Conservation (phyloP, 2,329 filamentous ascomycete genomes). For the Stenocarpella maydis region DNA sequence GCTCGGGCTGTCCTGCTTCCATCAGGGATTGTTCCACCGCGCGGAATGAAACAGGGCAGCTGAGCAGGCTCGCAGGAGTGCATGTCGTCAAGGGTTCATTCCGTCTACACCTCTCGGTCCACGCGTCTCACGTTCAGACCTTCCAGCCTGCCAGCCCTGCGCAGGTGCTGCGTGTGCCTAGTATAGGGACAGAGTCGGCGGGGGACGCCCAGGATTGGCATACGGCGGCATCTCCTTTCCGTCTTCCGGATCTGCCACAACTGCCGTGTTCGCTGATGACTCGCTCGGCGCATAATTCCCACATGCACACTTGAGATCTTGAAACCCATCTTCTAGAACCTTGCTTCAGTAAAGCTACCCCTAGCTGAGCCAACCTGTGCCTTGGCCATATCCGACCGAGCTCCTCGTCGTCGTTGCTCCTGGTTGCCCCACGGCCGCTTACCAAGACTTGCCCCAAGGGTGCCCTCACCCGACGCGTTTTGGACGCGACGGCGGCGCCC, state of each 20-base stretch:
- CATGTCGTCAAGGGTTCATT: background rate
- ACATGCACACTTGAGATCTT: conserved; percentile 28
- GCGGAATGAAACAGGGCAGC: conserved; percentile 3
- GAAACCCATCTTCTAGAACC: conserved; percentile 27
- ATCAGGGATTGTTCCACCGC: background rate
- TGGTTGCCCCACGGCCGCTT: background rate
- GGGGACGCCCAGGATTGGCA: conserved; percentile 7
- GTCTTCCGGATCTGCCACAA: conserved; percentile 4
- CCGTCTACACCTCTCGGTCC: background rate
- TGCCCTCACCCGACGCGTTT: conserved; percentile 33
- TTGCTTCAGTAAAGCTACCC: conserved; percentile 29
- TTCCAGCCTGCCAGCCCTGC: no score
- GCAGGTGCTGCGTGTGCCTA: background rate
- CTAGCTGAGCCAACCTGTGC: conserved; percentile 6
- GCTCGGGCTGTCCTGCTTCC: background rate
- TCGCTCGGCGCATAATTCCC: conserved; percentile 27
- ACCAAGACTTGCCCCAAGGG: background rate
- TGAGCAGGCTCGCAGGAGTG: background rate
- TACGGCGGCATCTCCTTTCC: conserved; percentile 21
- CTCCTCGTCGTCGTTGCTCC: background rate
- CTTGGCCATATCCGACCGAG: conserved; percentile 22
- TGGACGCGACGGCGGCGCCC: conserved; percentile 44
- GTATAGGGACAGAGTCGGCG: background rate
- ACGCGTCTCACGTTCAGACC: background rate
- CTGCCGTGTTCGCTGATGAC: background rate